phyloP scores from a whole-genome alignment of 1,139 yeast species.

The Pichia sp. region DNA sequence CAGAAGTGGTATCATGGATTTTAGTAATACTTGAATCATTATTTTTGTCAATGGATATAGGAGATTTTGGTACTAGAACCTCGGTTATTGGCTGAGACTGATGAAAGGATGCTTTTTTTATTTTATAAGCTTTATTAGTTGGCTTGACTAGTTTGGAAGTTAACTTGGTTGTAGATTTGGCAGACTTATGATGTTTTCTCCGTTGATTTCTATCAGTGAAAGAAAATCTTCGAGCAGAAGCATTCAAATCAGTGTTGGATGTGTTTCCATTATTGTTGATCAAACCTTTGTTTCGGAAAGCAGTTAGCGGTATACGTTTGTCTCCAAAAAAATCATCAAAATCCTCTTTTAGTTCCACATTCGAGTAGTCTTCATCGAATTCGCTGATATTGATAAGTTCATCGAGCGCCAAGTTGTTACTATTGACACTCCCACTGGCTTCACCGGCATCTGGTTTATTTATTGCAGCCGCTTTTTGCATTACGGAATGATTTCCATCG shows the following conservation, averaged over 20 bases:
- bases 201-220: constrained; percentile 19
- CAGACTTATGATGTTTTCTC: constrained; percentile 11
- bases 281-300: constrained; percentile 77
- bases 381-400: constrained; percentile 86
- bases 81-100: constrained; percentile 3
- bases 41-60: background rate
- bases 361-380: constrained; percentile 61
- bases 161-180: constrained; percentile 8
- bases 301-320: constrained; percentile 75
- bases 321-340: constrained; percentile 45
- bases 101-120: background rate
- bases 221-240: constrained; percentile 24
- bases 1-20: background rate
- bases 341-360: constrained; percentile 25
- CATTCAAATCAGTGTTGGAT: constrained; percentile 21
- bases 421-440: background rate
- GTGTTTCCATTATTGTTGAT: constrained; percentile 26
- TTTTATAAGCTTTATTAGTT: background rate
- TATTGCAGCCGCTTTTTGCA: constrained; percentile 26
- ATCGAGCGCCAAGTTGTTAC: constrained; percentile 42
- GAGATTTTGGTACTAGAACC: constrained; percentile 2
- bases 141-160: background rate
- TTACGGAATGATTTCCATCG: constrained; percentile 24
- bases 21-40: background rate
- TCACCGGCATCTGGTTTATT: constrained; percentile 4